Evolutionary conservation across 202 grass and related monocot genomes (phyloP).

Genomic region (Eragrostis tef): DNA sequence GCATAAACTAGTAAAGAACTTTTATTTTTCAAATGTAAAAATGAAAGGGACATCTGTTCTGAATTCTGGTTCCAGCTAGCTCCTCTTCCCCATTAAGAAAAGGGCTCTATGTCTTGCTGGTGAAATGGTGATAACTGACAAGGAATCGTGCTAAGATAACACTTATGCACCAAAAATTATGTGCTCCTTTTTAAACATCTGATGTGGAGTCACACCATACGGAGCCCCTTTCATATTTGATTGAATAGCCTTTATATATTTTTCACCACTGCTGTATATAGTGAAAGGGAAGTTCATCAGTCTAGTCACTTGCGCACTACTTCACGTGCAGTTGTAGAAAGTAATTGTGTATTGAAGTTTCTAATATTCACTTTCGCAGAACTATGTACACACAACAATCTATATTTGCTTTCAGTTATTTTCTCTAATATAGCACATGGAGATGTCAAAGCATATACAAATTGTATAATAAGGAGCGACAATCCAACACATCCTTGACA

Average conservation of each 20-base stretch:
- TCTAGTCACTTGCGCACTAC: not conserved
- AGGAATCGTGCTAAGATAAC: constrained; percentile 29
- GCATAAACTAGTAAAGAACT: constrained; percentile 19
- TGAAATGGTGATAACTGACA: constrained; percentile 39
- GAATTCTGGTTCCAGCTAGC: constrained; percentile 25
- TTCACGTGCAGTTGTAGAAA: not conserved
- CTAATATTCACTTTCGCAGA: not conserved
- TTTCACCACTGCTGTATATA: constrained; percentile 1
- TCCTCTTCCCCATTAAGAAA: constrained; percentile 29
- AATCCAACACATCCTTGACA: not conserved
- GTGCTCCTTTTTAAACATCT: constrained; percentile 30
- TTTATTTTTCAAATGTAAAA: constrained; percentile 31
- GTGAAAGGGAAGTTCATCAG: constrained; percentile 15
- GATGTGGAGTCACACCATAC: constrained; percentile 50
- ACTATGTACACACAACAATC: not conserved
- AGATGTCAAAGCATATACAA: not conserved
- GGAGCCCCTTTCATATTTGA: constrained; percentile 29
- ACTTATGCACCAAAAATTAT: constrained; percentile 39
- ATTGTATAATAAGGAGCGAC: not conserved
- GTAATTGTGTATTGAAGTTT: constrained; percentile 9
- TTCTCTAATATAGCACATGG: too few species aligned
- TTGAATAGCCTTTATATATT: not conserved
- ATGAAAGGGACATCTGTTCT: constrained; percentile 54
- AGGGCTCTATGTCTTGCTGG: not conserved
- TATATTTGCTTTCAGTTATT: not conserved